Evolutionary conservation across 1,139 yeast species (phyloP), one percentile per base, ranked within the genome.

Genomic region (Yamadazyma friedrichii): DNA sequence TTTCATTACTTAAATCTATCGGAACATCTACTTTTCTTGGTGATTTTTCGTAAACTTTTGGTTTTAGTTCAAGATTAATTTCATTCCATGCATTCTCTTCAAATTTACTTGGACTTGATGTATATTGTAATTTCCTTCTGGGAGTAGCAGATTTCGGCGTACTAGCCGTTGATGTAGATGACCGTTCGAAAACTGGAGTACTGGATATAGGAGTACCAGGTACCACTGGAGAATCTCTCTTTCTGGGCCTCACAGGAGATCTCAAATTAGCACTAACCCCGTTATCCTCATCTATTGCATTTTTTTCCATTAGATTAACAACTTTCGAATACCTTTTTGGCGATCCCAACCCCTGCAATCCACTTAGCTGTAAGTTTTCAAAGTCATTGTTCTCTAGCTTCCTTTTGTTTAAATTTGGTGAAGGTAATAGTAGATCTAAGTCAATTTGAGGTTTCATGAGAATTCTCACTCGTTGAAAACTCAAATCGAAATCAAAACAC

Each of bases 11-110:
- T 4, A 39, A 9, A 31, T 36, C 39, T 12, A 34, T 16, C 4
- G 34, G 24, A 24, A 22, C 9, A 6, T 5, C 9, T 10, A 15
- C 16, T 16, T 36, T 36, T 10, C 35, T 13, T 2, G 39, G 39
- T 9, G 39, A 36, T 16, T 31, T 10, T n/a, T 13, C 26, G 25
- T 41, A 20, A n/a, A 42, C 35, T 38, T 44, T 32, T 13, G 41
- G 34, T 9, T 31, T 38, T 9, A 45, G 46, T 11, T 59, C 48
- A 27, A 44, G 50, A 4, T 50, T 48, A 13, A 61, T 46, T 28
- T 42, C 43, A 17, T 52, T 49, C 66, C 65, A 61, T 2, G 56
- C 58, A 35, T 42, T 42, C 25, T 47, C 46, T 39, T 54, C 61
- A 6, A 2, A 15, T 11, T 27, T 35, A 15, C 31, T 26, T 12